A percentile compares a stretch with the other conserved stretches of the same genome.
These are phyloP conservation scores for Colletotrichum graminicola DNA, from an alignment of 2,329 filamentous ascomycete species.

Conservation along the genomic window DNA sequence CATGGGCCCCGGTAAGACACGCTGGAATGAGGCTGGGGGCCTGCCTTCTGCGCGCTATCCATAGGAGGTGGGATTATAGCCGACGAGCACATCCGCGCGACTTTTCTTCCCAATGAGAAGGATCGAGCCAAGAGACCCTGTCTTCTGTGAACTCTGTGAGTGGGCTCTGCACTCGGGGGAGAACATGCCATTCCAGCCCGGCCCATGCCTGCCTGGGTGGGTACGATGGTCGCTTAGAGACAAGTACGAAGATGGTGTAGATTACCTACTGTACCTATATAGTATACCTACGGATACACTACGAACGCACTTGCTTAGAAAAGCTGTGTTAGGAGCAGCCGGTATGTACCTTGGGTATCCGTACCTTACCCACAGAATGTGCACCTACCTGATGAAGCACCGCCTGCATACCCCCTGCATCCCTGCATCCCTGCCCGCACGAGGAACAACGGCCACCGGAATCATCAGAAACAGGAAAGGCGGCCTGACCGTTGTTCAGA, in stretches of 20 bases:
- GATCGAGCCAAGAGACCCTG: conserved; percentile 13
- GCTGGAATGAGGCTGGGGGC: conserved; percentile 12
- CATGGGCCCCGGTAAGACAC: conserved; percentile 4
- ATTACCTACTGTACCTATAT: no score
- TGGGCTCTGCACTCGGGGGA: conserved; percentile 19
- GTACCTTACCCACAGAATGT: neutral
- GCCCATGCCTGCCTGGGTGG: conserved; percentile 16
- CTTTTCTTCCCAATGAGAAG: conserved; percentile 22
- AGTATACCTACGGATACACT: neutral
- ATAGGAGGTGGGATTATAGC: neutral
- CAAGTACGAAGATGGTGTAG: neutral
- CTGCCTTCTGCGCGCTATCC: conserved; percentile 21
- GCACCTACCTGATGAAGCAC: conserved; percentile 30
- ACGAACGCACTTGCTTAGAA: neutral
- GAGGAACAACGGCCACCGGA: conserved; percentile 37
- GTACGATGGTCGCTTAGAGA: neutral
- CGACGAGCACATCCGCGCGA: conserved; percentile 17
- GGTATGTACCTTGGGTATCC: conserved; percentile 21
- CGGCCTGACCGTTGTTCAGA: conserved; percentile 32
- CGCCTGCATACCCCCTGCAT: neutral
- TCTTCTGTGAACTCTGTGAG: conserved; percentile 19
- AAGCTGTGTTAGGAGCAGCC: conserved; percentile 4
- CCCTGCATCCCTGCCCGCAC: conserved; percentile 20
- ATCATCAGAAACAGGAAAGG: conserved; percentile 36
- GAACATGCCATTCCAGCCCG: conserved; percentile 5